Percentiles rank a stretch among this genome's conserved stretches.
phyloP scores from a whole-genome alignment of 2,329 filamentous ascomycete genomes.

The Chrysosporium queenslandicum region DNA sequence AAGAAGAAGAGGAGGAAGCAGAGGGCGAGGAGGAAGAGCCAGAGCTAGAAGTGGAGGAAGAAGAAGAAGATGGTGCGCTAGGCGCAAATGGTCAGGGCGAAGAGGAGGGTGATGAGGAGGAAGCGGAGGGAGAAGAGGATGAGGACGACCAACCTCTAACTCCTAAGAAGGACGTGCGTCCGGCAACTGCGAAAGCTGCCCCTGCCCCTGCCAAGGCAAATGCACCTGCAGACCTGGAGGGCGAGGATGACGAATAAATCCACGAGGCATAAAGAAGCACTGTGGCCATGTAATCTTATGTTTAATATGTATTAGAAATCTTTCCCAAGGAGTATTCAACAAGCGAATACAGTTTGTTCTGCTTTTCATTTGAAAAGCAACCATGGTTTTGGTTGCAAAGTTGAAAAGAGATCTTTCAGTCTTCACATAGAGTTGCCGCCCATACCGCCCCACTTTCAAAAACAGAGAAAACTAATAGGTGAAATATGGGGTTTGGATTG shows the following conservation, averaged over 20 bases:
- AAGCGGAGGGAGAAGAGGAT: slow-evolving; percentile 20
- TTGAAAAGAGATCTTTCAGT: no score
- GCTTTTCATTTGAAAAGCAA: background rate
- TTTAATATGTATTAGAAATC: background rate
- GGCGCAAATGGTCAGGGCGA: slow-evolving; percentile 6
- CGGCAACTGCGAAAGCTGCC: slow-evolving; percentile 17
- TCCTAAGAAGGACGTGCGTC: slow-evolving; percentile 2
- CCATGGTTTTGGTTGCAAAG: background rate
- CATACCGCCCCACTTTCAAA: background rate
- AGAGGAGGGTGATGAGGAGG: slow-evolving; percentile 22
- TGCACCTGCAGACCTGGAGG: slow-evolving; percentile 31
- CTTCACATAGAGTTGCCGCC: background rate
- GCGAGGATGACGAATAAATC: slow-evolving; percentile 23
- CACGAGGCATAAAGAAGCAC: background rate
- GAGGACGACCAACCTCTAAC: slow-evolving; percentile 22
- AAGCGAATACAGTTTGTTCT: background rate
- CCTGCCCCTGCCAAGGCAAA: slow-evolving; percentile 27
- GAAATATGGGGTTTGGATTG: slow-evolving; percentile 8
- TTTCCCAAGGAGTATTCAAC: background rate
- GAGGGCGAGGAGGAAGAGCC: slow-evolving; percentile 21
- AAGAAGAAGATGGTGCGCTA: slow-evolving; percentile 12
- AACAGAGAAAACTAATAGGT: background rate
- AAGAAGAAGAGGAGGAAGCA: slow-evolving; percentile 22
- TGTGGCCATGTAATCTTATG: slow-evolving; percentile 14
- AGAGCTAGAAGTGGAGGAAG: slow-evolving; percentile 20